phyloP scores from a whole-genome alignment of 106 monocot species.

The Vanilla planifolia region DNA sequence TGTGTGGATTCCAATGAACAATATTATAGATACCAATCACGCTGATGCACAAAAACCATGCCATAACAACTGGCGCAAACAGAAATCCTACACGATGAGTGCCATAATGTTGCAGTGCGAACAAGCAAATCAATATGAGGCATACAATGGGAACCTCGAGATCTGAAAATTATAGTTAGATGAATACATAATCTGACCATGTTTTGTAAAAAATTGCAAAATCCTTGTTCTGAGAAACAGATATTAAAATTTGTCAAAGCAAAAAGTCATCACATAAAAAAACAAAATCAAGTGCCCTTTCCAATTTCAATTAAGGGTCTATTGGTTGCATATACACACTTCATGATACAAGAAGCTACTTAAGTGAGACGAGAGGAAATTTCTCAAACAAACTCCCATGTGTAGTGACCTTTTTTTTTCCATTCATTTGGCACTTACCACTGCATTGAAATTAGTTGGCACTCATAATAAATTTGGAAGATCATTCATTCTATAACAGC shows the following conservation, averaged over 20 bases:
- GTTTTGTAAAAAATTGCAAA: background rate
- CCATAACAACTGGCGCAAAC: slow-evolving; percentile 14
- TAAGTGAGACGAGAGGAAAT: no score
- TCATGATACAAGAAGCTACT: no score
- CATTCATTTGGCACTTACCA: no score
- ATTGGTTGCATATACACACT: no score
- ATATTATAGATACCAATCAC: slow-evolving; percentile 17
- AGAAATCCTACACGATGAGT: slow-evolving; percentile 12
- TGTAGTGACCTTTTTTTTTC: no score
- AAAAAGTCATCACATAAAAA: background rate
- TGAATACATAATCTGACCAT: background rate
- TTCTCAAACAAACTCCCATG: no score
- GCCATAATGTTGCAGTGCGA: slow-evolving; percentile 13
- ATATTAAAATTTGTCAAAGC: background rate
- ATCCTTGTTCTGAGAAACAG: background rate
- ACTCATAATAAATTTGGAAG: background rate
- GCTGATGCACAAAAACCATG: slow-evolving; percentile 15
- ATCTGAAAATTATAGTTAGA: slow-evolving; percentile 9
- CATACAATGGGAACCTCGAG: slow-evolving; percentile 15
- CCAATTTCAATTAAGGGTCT: background rate
- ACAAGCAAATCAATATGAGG: slow-evolving; percentile 9
- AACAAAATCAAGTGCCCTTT: background rate
- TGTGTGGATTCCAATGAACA: slow-evolving; percentile 16
- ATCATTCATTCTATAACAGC: background rate
- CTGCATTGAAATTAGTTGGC: no score